Percentiles rank a stretch among this genome's conserved stretches.
phyloP scores from a whole-genome alignment of 75 land plant species.

The Azolla pinnata region DNA sequence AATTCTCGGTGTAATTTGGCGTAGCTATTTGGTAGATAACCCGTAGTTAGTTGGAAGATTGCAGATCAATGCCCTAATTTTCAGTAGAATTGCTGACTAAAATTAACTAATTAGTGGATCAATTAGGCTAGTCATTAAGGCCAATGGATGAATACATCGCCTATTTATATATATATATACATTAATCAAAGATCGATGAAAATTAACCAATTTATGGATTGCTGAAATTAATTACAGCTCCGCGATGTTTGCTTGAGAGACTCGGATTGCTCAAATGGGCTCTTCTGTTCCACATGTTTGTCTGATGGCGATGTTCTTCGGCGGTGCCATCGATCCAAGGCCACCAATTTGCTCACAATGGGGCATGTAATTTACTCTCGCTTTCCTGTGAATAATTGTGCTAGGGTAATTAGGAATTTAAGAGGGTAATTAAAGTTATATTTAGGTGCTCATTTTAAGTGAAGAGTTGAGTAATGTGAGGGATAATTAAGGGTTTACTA shows the following conservation, averaged over 20 bases:
- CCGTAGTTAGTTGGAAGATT: too few relatives aligned
- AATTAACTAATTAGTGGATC: too few relatives aligned
- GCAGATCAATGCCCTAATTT: too few relatives aligned
- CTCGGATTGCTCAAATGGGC: slow-evolving; percentile 42
- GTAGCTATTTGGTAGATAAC: too few relatives aligned
- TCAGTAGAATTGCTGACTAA: too few relatives aligned
- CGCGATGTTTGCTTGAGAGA: slow-evolving; percentile 31
- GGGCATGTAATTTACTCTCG: not conserved
- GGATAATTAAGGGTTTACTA: not conserved
- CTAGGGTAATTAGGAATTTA: not conserved
- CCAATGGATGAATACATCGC: too few relatives aligned
- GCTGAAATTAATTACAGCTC: too few relatives aligned
- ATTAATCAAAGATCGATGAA: too few relatives aligned
- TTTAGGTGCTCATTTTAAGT: not conserved
- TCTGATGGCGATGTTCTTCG: slow-evolving; percentile 40
- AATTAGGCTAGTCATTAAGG: too few relatives aligned
- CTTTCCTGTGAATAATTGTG: not conserved
- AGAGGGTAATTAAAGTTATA: not conserved
- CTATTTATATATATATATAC: too few relatives aligned
- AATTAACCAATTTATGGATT: too few relatives aligned
- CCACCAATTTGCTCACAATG: slow-evolving; percentile 7
- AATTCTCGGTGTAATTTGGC: too few relatives aligned
- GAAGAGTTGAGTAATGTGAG: not conserved
- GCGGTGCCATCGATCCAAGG: slow-evolving; percentile 37
- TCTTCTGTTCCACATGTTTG: slow-evolving; percentile 58